A percentile compares a stretch with the other conserved stretches of the same genome.
Evolutionary conservation across 495 filamentous ascomycete genomes (phyloP).

Genomic region (Thozetella sp.): DNA sequence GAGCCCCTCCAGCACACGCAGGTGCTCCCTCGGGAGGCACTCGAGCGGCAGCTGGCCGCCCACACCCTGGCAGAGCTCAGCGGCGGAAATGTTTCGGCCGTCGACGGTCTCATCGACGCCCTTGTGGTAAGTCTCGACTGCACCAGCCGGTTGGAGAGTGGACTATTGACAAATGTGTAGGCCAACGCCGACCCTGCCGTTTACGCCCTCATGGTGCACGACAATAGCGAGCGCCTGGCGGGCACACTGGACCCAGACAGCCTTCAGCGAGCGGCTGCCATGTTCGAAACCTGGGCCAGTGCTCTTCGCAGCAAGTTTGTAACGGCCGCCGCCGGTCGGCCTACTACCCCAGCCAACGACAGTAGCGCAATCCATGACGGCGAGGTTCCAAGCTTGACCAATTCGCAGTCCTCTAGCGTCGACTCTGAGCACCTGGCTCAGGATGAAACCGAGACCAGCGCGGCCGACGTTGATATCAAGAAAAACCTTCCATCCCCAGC

Average conservation of each 20-base stretch:
- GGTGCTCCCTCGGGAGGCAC: conserved; percentile 10
- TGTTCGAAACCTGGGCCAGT: not conserved
- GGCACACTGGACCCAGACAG: not conserved
- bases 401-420: not conserved
- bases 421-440: not conserved
- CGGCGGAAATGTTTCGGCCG: conserved; percentile 20
- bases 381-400: conserved; percentile 1
- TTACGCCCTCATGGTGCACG: not conserved
- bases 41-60: conserved; percentile 54
- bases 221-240: not conserved
- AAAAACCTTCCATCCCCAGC: not conserved
- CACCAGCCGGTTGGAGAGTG: not conserved
- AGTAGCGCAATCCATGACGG: not conserved
- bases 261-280: not conserved
- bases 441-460: not conserved
- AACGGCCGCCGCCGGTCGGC: not conserved
- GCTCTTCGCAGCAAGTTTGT: not conserved
- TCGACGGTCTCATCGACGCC: conserved; percentile 37
- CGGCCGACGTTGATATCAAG: not conserved
- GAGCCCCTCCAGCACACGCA: conserved; percentile 2
- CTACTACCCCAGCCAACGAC: not conserved
- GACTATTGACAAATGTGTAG: conserved; percentile 22
- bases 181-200: conserved; percentile 29
- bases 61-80: conserved; percentile 56
- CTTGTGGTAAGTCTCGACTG: conserved; percentile 38